phyloP scores from a whole-genome alignment of 1,284 basidiomycete species.

The Microbotryum lychnidis-dioicae region DNA sequence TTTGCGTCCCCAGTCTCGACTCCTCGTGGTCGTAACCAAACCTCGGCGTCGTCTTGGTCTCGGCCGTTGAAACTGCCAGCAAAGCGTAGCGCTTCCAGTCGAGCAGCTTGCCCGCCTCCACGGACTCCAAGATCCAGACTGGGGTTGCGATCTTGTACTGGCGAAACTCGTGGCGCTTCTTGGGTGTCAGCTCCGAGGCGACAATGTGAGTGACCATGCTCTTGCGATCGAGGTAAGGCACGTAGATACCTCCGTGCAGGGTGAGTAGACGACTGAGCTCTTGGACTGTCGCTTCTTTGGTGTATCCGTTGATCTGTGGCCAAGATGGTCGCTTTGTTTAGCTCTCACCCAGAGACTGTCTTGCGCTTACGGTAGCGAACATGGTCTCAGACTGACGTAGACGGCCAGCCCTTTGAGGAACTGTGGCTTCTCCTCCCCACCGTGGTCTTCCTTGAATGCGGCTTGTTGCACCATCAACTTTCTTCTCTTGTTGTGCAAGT shows the following conservation, averaged over 20 bases:
- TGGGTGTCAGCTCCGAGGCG: constrained; percentile 78
- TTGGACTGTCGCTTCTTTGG: constrained; percentile 42
- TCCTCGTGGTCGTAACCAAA: constrained; percentile 6
- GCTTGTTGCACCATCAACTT: constrained; percentile 50
- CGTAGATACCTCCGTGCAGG: constrained; percentile 71
- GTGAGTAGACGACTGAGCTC: constrained; percentile 73
- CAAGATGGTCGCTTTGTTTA: background rate
- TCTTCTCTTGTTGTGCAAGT: constrained; percentile 79
- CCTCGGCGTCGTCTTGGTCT: background rate
- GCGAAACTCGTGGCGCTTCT: constrained; percentile 79
- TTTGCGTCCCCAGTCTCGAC: constrained; percentile 12
- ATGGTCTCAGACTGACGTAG: constrained; percentile 50
- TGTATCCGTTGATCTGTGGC: constrained; percentile 77
- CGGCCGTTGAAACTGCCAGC: constrained; percentile 1
- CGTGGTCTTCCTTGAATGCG: constrained; percentile 23
- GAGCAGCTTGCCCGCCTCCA: constrained; percentile 56
- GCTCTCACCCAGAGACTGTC: background rate
- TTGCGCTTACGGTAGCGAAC: background rate
- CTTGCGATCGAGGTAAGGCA: constrained; percentile 72
- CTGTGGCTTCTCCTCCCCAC: constrained; percentile 40
- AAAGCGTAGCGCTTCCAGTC: constrained; percentile 58
- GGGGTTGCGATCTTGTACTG: constrained; percentile 79
- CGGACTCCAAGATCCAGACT: constrained; percentile 76
- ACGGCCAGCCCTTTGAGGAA: constrained; percentile 67
- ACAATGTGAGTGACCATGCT: constrained; percentile 69